Conservation (phyloP, 192 early-diverging fungal species). For the Rhizoclosmatium globosum region DNA sequence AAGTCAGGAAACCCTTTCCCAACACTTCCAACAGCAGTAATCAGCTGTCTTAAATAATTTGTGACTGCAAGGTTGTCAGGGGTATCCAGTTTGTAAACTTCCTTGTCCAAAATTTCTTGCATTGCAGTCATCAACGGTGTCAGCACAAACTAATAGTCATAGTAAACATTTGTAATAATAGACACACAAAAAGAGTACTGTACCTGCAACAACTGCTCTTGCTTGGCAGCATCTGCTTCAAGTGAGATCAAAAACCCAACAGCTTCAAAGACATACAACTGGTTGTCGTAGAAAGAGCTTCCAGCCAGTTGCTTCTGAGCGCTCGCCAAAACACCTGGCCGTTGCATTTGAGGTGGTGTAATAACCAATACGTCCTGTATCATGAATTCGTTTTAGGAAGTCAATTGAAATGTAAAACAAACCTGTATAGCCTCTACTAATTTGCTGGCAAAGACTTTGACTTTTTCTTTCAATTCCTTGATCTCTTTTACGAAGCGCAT, state of each 20-base stretch:
- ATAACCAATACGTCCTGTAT: slow-evolving; percentile 68
- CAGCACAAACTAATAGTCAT: slow-evolving; percentile 70
- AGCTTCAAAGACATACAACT: slow-evolving; percentile 91
- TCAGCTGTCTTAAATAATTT: slow-evolving; percentile 81
- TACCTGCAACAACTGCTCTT: slow-evolving; percentile 69
- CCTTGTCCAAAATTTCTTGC: slow-evolving; percentile 74
- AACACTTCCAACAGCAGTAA: slow-evolving; percentile 85
- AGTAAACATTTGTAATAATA: background rate
- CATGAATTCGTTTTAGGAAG: slow-evolving; percentile 6
- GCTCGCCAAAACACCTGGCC: slow-evolving; percentile 50
- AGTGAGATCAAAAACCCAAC: slow-evolving; percentile 92
- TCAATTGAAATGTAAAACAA: background rate
- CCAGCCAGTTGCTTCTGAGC: slow-evolving; percentile 54
- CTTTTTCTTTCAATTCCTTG: slow-evolving; percentile 32
- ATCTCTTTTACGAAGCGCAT: slow-evolving; percentile 78
- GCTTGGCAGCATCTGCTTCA: slow-evolving; percentile 71
- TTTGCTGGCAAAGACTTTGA: slow-evolving; percentile 16
- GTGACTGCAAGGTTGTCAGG: slow-evolving; percentile 73
- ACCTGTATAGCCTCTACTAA: slow-evolving; percentile 54
- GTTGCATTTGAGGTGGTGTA: slow-evolving; percentile 63
- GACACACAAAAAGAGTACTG: background rate
- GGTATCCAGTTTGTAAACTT: slow-evolving; percentile 65
- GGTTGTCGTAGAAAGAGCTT: slow-evolving; percentile 77
- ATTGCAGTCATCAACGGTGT: slow-evolving; percentile 80
- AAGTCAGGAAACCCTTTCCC: slow-evolving; percentile 81